A percentile compares a stretch with the other conserved stretches of the same genome.
These are phyloP conservation scores for Farysia itapuensis DNA, from an alignment of 1,284 basidiomycete genomes.

Conservation along the genomic window DNA sequence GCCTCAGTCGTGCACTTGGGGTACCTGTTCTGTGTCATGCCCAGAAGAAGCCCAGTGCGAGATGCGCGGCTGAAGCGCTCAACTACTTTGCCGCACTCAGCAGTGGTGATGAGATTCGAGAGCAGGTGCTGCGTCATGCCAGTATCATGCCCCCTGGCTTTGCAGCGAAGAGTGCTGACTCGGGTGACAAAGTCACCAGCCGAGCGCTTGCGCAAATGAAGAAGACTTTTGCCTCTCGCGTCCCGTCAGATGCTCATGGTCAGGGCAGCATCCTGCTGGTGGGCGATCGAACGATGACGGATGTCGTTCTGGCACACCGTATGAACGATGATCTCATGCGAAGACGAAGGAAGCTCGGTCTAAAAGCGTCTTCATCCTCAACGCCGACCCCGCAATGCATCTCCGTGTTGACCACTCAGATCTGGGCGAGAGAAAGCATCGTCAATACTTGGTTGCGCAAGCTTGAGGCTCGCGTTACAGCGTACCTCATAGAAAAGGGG, in stretches of 20 bases:
- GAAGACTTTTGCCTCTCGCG: slow-evolving; percentile 61
- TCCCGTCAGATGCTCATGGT: slow-evolving; percentile 65
- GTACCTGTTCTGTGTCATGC: slow-evolving; percentile 80
- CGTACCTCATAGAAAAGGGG: slow-evolving; percentile 18
- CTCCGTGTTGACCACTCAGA: slow-evolving; percentile 57
- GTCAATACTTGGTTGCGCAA: slow-evolving; percentile 54
- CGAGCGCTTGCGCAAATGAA: slow-evolving; percentile 9
- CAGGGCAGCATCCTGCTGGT: slow-evolving; percentile 69
- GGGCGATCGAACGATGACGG: slow-evolving; percentile 88
- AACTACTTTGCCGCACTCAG: slow-evolving; percentile 64
- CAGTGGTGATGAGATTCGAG: slow-evolving; percentile 53
- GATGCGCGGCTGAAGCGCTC: slow-evolving; percentile 71
- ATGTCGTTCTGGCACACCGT: slow-evolving; percentile 81
- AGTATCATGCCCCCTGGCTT: slow-evolving; percentile 14
- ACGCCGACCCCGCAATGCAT: slow-evolving; percentile 28
- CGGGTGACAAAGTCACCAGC: slow-evolving; percentile 22
- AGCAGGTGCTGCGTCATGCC: too few relatives aligned
- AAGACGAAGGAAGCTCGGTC: slow-evolving; percentile 25
- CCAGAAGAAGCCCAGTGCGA: slow-evolving; percentile 70
- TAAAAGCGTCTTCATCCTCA: slow-evolving; percentile 9
- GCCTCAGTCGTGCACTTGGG: slow-evolving; percentile 73
- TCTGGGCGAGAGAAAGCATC: slow-evolving; percentile 55
- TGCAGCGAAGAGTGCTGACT: slow-evolving; percentile 7
- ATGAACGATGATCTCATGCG: slow-evolving; percentile 53
- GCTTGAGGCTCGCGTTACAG: slow-evolving; percentile 41